Evolutionary conservation across 208 protist species (phyloP), one percentile per base, ranked within the genome.

Genomic region (Acanthamoeba culbertsoni): DNA sequence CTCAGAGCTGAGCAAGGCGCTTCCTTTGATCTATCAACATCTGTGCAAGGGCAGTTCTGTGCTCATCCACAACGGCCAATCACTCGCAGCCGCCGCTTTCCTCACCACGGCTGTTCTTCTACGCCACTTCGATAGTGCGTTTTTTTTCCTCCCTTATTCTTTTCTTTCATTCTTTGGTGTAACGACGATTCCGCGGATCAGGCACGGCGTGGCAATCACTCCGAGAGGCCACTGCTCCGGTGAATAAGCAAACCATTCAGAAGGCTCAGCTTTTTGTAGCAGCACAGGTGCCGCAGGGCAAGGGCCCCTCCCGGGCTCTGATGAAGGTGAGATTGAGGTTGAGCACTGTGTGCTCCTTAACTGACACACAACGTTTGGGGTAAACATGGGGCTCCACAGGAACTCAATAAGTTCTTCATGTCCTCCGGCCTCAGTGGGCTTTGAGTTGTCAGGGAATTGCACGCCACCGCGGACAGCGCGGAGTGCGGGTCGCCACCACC

Each of bases 351-450:
- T 2, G 42, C 68, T 7, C 68, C 1, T 33, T 2, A 7, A 79
- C 68, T 43, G 2, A 28, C 26, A 79, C 5, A 26, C 68, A 79
- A 48, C 75, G 23, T n/a, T n/a, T n/a, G n/a, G n/a, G n/a, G n/a
- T n/a, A n/a, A n/a, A n/a, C n/a, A n/a, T n/a, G n/a, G n/a, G n/a
- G n/a, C 35, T 59, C 18, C n/a, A 35, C 79, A 89, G 79, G 79
- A 89, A 48, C 45, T 89, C 45, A 89, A 89, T 48, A 89, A 57
- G 79, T 89, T 89, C 79, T 89, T 89, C 79, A 89, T 89, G 79
- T 63, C 77, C 77, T 16, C 40, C 65, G 14, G n/a, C 68, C 18
- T 37, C 68, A 68, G 59, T n/a, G n/a, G n/a, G n/a, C 59, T 68
- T 40, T 33, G 59, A 5, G 14, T 12, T 37, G 20, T 68, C 31